Conservation (phyloP, 2,329 filamentous ascomycete species). For the Fusarium haematococcum region DNA sequence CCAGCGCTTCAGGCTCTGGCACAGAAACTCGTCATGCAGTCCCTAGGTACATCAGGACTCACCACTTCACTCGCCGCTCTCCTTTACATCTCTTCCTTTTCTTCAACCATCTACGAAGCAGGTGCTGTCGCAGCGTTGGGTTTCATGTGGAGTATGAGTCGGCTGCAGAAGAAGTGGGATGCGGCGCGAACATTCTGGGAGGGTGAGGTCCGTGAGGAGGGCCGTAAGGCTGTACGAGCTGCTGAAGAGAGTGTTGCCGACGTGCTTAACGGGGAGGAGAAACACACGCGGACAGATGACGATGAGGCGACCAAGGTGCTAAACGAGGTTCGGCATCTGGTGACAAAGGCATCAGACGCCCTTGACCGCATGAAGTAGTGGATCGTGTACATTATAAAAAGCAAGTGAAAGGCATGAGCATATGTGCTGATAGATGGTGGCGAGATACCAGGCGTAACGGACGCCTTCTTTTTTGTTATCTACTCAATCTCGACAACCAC, state of each 20-base stretch:
- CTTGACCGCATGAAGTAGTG: conserved; percentile 60
- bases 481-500: conserved; percentile 44
- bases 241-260: conserved; percentile 65
- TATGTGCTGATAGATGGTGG: conserved; percentile 35
- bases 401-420: conserved; percentile 20
- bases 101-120: conserved; percentile 69
- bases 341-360: conserved; percentile 63
- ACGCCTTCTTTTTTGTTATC: conserved; percentile 44
- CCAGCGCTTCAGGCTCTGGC: conserved; percentile 79
- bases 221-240: conserved; percentile 70
- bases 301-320: conserved; percentile 43
- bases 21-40: conserved; percentile 80
- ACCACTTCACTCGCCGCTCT: conserved; percentile 66
- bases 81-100: conserved; percentile 67
- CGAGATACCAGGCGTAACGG: conserved; percentile 46
- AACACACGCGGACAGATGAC: conserved; percentile 31
- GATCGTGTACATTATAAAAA: conserved; percentile 38
- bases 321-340: conserved; percentile 56
- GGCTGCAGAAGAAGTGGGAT: conserved; percentile 74
- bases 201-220: conserved; percentile 74
- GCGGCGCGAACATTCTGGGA: conserved; percentile 71
- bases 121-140: conserved; percentile 72
- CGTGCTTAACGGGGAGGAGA: conserved; percentile 54
- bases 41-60: conserved; percentile 77
- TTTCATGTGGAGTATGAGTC: conserved; percentile 67